Conservation (phyloP, 192 early-diverging fungal species). For the Backusella luteola region DNA sequence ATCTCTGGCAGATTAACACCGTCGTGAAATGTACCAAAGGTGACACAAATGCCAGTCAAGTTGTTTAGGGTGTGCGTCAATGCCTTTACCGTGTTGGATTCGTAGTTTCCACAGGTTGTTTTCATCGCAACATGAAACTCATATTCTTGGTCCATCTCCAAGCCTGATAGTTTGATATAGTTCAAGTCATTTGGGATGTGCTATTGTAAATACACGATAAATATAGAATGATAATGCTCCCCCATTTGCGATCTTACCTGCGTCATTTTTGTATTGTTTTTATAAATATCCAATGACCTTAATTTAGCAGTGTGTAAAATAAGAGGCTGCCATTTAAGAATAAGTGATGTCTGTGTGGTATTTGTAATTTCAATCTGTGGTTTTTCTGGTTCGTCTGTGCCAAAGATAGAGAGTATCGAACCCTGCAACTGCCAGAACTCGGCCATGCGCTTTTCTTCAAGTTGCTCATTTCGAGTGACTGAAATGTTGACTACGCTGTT, state of each 20-base stretch:
- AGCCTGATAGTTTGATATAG: conserved; percentile 78
- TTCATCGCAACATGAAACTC: conserved; percentile 85
- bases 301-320: conserved; percentile 80
- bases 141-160: conserved; percentile 90
- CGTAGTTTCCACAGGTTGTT: conserved; percentile 85
- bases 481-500: conserved; percentile 96
- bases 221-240: background rate
- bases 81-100: conserved; percentile 71
- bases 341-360: conserved; percentile 82
- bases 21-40: conserved; percentile 86
- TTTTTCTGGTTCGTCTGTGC: conserved; percentile 69
- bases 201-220: background rate
- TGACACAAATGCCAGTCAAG: conserved; percentile 91
- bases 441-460: conserved; percentile 76
- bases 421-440: conserved; percentile 89
- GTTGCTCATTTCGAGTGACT: conserved; percentile 84
- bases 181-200: conserved; percentile 45
- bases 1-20: conserved; percentile 70
- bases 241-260: conserved; percentile 42
- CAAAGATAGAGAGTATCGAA: conserved; percentile 77
- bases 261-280: conserved; percentile 77
- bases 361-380: conserved; percentile 76
- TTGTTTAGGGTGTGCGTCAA: conserved; percentile 94
- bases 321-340: conserved; percentile 89
- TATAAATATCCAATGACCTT: conserved; percentile 87